Evolutionary conservation across 495 filamentous ascomycete genomes (phyloP), one percentile per base, ranked within the genome.

Genomic region (Talaromyces liani): DNA sequence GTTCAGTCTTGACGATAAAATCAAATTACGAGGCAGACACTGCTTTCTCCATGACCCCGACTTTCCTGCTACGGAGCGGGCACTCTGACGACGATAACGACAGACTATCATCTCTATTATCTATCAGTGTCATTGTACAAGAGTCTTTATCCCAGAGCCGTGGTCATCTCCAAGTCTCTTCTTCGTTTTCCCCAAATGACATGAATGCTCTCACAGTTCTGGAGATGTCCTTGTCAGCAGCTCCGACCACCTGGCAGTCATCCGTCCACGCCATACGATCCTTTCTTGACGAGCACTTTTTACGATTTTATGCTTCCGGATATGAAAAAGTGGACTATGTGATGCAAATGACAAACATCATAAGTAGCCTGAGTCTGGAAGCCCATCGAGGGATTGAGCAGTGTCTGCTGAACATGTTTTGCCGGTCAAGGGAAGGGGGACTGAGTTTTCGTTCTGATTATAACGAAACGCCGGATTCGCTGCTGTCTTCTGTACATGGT

Each of bases 341-440:
- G 6, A 63, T 62, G 64, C 58, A 65, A 29, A 63, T 71, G 60
- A 64, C 65, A 18, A 58, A 71, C 12, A 65, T 73, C 18, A 59
- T 73, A 14, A 58, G 66, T 6, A 65, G 62, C 0, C 53, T 72
- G 36, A 72, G 71, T 45, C 51, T 66, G 14, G 69, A 71, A 49
- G 69, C 69, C 12, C 69, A 64, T 12, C 65, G 57, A 34, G 71
- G 71, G 24, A 65, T 71, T 41, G 71, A 73, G 47, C 69, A 68
- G 53, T 71, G 71, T 64, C 67, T 73, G 47, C 60, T 73, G 14
- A 73, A 73, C 60, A 62, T 73, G 63, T 62, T 71, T 4, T 71
- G 67, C 58, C 63, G 63, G 8, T 34, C 64, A 1, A 41, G 62
- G 1, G 59, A 67, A 7, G 54, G 59, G 8, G 29, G 61, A 4